Conservation (phyloP, 2,329 filamentous ascomycete species). For the Aspergillus luchuensis region DNA sequence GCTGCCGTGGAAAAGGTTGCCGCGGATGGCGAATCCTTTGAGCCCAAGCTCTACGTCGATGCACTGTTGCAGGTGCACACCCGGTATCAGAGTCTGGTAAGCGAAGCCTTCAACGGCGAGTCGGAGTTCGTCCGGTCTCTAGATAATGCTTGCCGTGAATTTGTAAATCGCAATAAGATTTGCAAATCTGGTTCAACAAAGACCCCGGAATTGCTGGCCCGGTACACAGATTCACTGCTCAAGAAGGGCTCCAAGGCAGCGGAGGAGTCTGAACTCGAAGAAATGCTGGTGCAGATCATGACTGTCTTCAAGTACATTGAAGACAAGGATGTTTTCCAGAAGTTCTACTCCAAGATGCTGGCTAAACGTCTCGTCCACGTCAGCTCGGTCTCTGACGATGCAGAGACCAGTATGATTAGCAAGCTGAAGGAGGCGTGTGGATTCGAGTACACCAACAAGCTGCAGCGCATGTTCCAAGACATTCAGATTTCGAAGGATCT, state of each 20-base stretch:
- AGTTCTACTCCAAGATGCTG: conserved; percentile 97
- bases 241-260: conserved; percentile 89
- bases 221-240: conserved; percentile 89
- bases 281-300: conserved; percentile 89
- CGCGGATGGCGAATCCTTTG: conserved; percentile 81
- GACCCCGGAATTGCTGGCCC: conserved; percentile 90
- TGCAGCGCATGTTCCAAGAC: conserved; percentile 99
- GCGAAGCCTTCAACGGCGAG: conserved; percentile 90
- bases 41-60: conserved; percentile 96
- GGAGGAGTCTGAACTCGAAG: conserved; percentile 91
- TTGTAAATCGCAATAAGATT: conserved; percentile 95
- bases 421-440: conserved; percentile 98
- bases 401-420: conserved; percentile 98
- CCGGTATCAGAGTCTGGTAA: conserved; percentile 88
- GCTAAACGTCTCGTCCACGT: conserved; percentile 92
- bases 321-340: conserved; percentile 99
- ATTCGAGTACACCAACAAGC: conserved; percentile 98
- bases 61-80: conserved; percentile 91
- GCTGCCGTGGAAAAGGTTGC: conserved; percentile 89
- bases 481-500: conserved; percentile 99
- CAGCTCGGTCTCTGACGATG: conserved; percentile 93
- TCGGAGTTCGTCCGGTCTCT: conserved; percentile 95
- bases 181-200: conserved; percentile 93
- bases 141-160: conserved; percentile 96
- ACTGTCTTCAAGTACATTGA: conserved; percentile 99